phyloP scores from a whole-genome alignment of 306 rosid species.

The Quercus agrifolia region DNA sequence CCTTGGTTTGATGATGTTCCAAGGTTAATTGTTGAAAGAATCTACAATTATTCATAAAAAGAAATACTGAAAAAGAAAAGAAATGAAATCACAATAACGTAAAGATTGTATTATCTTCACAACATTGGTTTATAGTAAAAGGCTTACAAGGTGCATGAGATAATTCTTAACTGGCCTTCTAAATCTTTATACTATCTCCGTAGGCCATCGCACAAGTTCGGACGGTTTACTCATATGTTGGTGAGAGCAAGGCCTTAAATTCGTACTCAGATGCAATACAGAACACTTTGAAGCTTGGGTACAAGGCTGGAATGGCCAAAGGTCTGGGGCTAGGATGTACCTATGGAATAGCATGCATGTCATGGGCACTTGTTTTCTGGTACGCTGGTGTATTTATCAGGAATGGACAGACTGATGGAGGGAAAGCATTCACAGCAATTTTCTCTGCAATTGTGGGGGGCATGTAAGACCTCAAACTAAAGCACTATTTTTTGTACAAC shows the following conservation, averaged over 20 bases:
- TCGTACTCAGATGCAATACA: conserved; percentile 95
- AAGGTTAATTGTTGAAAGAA: too few relatives aligned
- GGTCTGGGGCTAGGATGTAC: conserved; percentile 98
- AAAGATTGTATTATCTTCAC: background rate
- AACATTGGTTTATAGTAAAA: background rate
- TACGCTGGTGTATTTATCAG: conserved; percentile 95
- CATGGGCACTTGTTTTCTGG: conserved; percentile 99
- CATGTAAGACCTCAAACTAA: conserved; percentile 58
- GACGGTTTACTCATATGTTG: conserved; percentile 93
- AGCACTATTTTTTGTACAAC: background rate
- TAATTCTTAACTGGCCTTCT: background rate
- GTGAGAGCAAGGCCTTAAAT: conserved; percentile 93
- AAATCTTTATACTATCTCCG: background rate
- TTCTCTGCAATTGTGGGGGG: conserved; percentile 99
- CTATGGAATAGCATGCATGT: conserved; percentile 99
- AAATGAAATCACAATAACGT: background rate
- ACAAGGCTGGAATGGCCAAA: conserved; percentile 98
- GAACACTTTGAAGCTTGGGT: conserved; percentile 89
- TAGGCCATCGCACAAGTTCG: conserved; percentile 95
- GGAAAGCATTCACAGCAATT: conserved; percentile 96
- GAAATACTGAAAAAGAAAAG: too few relatives aligned
- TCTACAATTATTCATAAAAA: too few relatives aligned
- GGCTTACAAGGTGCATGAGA: background rate
- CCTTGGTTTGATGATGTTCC: too few relatives aligned
- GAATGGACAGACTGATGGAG: conserved; percentile 93